Evolutionary conservation across 2,329 filamentous ascomycete species (phyloP), one percentile per base, ranked within the genome.

Genomic region (Rutstroemia sp.): DNA sequence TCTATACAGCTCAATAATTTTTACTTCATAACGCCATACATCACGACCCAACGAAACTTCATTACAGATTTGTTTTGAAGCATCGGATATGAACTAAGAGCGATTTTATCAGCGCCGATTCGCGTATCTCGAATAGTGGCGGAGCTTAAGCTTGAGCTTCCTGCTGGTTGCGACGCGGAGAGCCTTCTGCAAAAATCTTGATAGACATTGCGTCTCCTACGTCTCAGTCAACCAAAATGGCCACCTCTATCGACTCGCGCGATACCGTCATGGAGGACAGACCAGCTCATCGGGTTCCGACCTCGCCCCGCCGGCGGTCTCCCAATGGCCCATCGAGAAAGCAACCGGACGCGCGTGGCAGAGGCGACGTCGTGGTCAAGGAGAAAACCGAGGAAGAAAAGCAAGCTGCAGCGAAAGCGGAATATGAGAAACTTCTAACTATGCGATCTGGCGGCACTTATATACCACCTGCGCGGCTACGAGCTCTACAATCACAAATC

Each of bases 401-500:
- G 73, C 89, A 92, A 73, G 89, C 86, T 23, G 85, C 85, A 42
- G 89, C 90, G 45, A 95, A 95, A 75, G 89, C 91, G 62, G 92
- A 96, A 76, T 95, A 96, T 74, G 86, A 95, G 73, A 92, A 92
- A 74, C 81, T 97, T 59, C 76, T 96, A 64, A 94, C 82, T 63
- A 92, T 95, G 83, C 88, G 94, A 63, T 96, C 91, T 48, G 94
- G 94, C 62, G 94, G 94, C 64, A 95, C 91, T 23, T 99, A 99
- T 70, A 95, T 99, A 60, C 94, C 94, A 19, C 94, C 94, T 0
- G 92, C 92, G 52, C 82, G 90, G 64, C 78, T 99, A 68, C 84
- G 91, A 65, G 92, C 92, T 41, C 81, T 99, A 59, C 94, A 99
- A 75, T 89, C 92, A 53, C 91, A 96, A 73, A 96, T 99, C 72